Evolutionary conservation across 208 protist species (phyloP).

Genomic region (Wallacemonas sp.): DNA sequence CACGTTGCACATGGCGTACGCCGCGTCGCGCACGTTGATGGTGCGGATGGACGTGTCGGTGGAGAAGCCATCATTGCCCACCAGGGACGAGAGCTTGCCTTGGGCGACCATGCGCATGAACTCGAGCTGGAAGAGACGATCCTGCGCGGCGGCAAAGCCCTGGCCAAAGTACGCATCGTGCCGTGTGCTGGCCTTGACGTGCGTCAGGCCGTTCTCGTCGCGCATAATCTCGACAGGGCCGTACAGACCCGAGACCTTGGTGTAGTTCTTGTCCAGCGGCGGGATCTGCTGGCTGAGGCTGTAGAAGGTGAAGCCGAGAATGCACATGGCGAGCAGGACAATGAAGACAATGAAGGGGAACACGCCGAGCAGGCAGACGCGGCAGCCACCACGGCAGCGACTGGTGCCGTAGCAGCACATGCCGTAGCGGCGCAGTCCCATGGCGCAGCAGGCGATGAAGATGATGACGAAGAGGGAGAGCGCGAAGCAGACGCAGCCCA

Average conservation of each 20-base stretch:
- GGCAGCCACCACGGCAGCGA: slow-evolving; percentile 20
- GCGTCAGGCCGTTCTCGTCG: slow-evolving; percentile 48
- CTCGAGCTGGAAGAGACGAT: slow-evolving; percentile 69
- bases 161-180: slow-evolving; percentile 69
- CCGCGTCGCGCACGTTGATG: slow-evolving; percentile 44
- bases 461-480: slow-evolving; percentile 26
- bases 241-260: slow-evolving; percentile 37
- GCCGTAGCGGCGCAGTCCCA: slow-evolving; percentile 44
- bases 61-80: slow-evolving; percentile 33
- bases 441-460: slow-evolving; percentile 38
- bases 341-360: slow-evolving; percentile 51
- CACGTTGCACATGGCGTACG: slow-evolving; percentile 37
- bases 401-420: slow-evolving; percentile 51
- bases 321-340: slow-evolving; percentile 39
- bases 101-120: slow-evolving; percentile 47
- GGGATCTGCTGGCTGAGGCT: slow-evolving; percentile 46
- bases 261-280: slow-evolving; percentile 51
- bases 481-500: slow-evolving; percentile 36
- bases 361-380: slow-evolving; percentile 44
- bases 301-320: slow-evolving; percentile 53
- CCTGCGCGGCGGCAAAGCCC: slow-evolving; percentile 61
- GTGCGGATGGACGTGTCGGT: slow-evolving; percentile 46
- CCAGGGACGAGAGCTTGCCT: slow-evolving; percentile 35
- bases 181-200: slow-evolving; percentile 51
- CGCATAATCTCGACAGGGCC: slow-evolving; percentile 45